Conservation (phyloP, 2,329 filamentous ascomycete genomes). For the Xylaria sp. region DNA sequence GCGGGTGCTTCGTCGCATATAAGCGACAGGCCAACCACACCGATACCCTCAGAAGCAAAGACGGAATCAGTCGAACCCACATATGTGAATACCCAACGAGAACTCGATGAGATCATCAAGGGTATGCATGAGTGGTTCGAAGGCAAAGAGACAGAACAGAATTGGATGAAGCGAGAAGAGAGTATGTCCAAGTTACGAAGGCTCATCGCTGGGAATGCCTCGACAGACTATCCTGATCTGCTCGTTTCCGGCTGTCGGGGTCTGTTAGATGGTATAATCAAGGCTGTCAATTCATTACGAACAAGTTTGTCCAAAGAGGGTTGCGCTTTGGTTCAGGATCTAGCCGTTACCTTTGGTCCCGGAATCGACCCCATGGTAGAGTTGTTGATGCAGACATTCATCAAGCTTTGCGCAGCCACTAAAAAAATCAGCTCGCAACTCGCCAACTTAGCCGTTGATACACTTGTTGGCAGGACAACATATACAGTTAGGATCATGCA, state of each 20-base stretch:
- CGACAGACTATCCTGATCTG: slow-evolving; percentile 76
- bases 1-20: slow-evolving; percentile 62
- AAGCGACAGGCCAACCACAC: slow-evolving; percentile 67
- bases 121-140: slow-evolving; percentile 87
- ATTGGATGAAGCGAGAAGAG: slow-evolving; percentile 90
- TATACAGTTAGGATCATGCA: slow-evolving; percentile 86
- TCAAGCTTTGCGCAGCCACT: slow-evolving; percentile 88
- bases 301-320: slow-evolving; percentile 92
- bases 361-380: slow-evolving; percentile 90
- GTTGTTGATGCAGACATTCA: slow-evolving; percentile 84
- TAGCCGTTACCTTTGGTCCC: slow-evolving; percentile 79
- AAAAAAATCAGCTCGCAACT: slow-evolving; percentile 93
- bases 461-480: slow-evolving; percentile 79
- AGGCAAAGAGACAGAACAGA: slow-evolving; percentile 87
- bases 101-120: slow-evolving; percentile 87
- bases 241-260: slow-evolving; percentile 77
- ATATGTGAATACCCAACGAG: slow-evolving; percentile 83
- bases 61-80: slow-evolving; percentile 79
- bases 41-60: slow-evolving; percentile 72
- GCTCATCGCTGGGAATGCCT: slow-evolving; percentile 84
- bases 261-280: slow-evolving; percentile 87
- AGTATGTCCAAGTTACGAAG: slow-evolving; percentile 78
- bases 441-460: slow-evolving; percentile 83
- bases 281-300: slow-evolving; percentile 81
- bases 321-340: slow-evolving; percentile 84